Percentiles rank a stretch among this genome's conserved stretches.
Conservation (phyloP, 2,329 filamentous ascomycete species). For the Aureobasidium sp. region DNA sequence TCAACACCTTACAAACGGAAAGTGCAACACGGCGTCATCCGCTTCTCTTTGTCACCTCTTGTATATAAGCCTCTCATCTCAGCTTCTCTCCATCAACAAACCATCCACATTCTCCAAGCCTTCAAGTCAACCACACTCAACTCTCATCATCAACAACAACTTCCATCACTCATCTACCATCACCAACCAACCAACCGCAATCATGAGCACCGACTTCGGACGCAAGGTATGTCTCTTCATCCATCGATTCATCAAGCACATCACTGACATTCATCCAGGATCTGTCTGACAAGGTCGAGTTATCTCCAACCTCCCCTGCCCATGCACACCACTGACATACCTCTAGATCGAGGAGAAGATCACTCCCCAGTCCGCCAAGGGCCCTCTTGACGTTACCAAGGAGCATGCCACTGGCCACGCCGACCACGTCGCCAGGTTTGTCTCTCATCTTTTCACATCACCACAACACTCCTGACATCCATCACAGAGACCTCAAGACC, state of each 20-base stretch:
- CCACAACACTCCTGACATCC: neutral
- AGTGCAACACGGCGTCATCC: too few relatives aligned
- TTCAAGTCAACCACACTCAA: too few relatives aligned
- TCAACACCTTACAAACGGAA: neutral
- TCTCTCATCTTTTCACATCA: neutral
- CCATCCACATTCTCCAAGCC: too few relatives aligned
- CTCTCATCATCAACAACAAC: conserved; percentile 3
- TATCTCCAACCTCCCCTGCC: too few relatives aligned
- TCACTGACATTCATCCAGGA: conserved; percentile 5
- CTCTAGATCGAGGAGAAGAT: neutral
- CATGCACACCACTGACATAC: neutral
- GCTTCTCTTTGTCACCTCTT: too few relatives aligned
- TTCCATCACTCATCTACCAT: neutral
- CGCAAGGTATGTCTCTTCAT: conserved; percentile 1
- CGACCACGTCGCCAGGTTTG: conserved; percentile 3
- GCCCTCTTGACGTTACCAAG: neutral
- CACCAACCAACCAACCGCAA: neutral
- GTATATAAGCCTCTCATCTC: too few relatives aligned
- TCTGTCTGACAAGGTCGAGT: conserved; percentile 6
- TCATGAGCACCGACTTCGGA: conserved; percentile 7
- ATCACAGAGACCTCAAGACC: conserved; percentile 7
- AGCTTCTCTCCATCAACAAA: too few relatives aligned
- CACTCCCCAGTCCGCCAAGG: conserved; percentile 5
- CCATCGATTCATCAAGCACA: neutral
- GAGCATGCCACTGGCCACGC: conserved; percentile 2